Evolutionary conservation across 2,329 filamentous ascomycete species (phyloP).

Genomic region (Exophiala spinifera): DNA sequence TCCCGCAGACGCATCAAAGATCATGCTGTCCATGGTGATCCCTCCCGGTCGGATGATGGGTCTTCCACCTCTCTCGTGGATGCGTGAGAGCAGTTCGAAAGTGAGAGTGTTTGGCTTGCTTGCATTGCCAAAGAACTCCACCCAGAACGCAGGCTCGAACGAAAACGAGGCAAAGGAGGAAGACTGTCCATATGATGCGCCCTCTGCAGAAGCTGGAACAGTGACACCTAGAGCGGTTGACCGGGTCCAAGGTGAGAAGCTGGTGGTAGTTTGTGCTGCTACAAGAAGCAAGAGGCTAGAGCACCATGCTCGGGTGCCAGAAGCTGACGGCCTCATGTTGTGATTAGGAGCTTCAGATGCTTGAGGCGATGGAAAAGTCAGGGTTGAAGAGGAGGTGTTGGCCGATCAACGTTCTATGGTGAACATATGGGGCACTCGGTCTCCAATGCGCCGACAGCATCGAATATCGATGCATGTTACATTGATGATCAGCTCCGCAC

Average conservation of each 20-base stretch:
- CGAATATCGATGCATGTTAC: too few species aligned
- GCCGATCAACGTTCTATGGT: neutral
- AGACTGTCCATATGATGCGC: neutral
- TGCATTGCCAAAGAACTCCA: neutral
- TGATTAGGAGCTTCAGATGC: neutral
- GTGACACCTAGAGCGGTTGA: neutral
- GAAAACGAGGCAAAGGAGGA: neutral
- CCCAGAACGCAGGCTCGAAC: neutral
- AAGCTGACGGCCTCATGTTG: neutral
- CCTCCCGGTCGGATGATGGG: neutral
- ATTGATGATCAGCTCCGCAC: too few species aligned
- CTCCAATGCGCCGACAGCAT: too few species aligned
- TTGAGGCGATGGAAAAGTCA: neutral
- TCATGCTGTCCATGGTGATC: neutral
- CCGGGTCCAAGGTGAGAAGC: neutral
- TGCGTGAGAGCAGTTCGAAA: neutral
- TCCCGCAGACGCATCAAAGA: neutral
- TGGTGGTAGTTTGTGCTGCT: neutral
- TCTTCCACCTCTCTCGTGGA: neutral
- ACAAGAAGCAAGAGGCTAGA: neutral
- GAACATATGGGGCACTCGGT: neutral
- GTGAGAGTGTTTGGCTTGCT: neutral
- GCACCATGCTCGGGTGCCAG: neutral
- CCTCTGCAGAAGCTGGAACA: neutral
- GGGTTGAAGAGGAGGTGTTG: neutral